Evolutionary conservation across 805 yeast genomes (phyloP).

Genomic region (Zygoascus bituminiphila): DNA sequence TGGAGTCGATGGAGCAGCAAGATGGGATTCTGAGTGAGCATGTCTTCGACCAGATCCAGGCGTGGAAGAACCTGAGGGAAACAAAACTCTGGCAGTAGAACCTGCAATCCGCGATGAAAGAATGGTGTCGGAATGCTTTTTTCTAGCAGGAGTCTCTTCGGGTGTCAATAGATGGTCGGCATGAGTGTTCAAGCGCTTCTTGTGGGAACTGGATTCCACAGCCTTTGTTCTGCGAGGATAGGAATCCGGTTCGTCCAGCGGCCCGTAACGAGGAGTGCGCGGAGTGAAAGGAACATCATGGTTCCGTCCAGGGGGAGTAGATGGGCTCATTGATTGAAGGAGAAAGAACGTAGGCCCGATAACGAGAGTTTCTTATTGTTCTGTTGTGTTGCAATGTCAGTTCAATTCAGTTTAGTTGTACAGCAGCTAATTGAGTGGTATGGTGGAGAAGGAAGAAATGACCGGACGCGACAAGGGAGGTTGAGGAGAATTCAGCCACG

Average conservation of each 20-base stretch:
- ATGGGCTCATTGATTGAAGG: slow-evolving; percentile 6
- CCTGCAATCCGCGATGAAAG: neutral
- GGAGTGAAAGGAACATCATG: slow-evolving; percentile 15
- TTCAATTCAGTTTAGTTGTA: too few relatives aligned
- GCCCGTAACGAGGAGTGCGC: slow-evolving; percentile 20
- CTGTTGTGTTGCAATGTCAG: neutral
- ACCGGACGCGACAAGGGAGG: neutral
- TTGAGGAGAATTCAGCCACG: neutral
- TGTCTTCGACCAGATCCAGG: slow-evolving; percentile 22
- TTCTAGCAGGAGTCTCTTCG: slow-evolving; percentile 19
- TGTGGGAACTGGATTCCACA: neutral
- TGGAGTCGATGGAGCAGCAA: neutral
- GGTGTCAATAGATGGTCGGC: slow-evolving; percentile 17
- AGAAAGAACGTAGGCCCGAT: too few relatives aligned
- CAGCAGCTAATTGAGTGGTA: neutral
- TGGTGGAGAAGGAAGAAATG: neutral
- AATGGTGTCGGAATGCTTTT: slow-evolving; percentile 8
- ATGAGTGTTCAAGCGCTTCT: neutral
- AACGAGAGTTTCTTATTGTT: too few relatives aligned
- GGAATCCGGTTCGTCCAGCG: slow-evolving; percentile 20
- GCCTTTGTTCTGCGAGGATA: neutral
- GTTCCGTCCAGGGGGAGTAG: slow-evolving; percentile 13
- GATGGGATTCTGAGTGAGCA: neutral
- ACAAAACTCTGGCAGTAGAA: slow-evolving; percentile 16
- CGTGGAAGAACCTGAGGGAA: slow-evolving; percentile 18